Base-by-base conservation (phyloP, 495 filamentous ascomycete genomes). In the Talaromyces proteolyticus region DNA sequence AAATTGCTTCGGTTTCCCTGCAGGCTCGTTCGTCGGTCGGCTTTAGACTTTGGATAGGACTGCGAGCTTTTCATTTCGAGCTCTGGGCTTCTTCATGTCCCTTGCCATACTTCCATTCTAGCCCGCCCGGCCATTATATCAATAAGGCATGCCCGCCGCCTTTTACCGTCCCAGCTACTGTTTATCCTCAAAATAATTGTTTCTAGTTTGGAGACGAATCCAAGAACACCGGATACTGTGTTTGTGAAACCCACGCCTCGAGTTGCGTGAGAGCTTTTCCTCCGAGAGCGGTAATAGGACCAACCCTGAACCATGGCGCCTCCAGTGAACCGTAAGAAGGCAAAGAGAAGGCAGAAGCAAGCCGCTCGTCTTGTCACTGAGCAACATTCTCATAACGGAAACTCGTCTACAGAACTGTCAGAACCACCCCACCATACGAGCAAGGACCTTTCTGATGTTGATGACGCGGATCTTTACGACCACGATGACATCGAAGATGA, bases 271-370 rank as follows among this genome's bases (percentile, higher is more conserved):
- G n/a, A n/a, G 6, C 7, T 21, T 16, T 36, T 42, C 17, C 40
- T 36, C 17, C 16, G 25, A 51, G 25, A 44, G 29, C n/a, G 24
- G 39, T 29, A 51, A 21, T 20, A 43, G 25, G 22, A 39, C 42
- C 17, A 39, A 25, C 40, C 29, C 59, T 49, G 66, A 62, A 47
- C 55, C n/a, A 68, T 60, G 49, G 55, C 69, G 4, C 53, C 60
- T 25, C 64, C 75, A 3, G 86, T 92, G 38, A 96, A 96, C 67
- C 82, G 87, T 60, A 96, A 96, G 70, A 96, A 96, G 67, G 87
- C 91, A 64, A 95, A 95, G 67, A 80, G 87, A 24, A 82, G 87
- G 53, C 75, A 83, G 50, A 92, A 91, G 58, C 73, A 80, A 65
- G 87, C 86, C 42, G 87, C 87, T 37, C 80, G 86, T 16, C 77